A percentile compares a stretch with the other conserved stretches of the same genome.
phyloP scores from a whole-genome alignment of 768 basidiomycete species.

The Tricholoma bakamatsutake region DNA sequence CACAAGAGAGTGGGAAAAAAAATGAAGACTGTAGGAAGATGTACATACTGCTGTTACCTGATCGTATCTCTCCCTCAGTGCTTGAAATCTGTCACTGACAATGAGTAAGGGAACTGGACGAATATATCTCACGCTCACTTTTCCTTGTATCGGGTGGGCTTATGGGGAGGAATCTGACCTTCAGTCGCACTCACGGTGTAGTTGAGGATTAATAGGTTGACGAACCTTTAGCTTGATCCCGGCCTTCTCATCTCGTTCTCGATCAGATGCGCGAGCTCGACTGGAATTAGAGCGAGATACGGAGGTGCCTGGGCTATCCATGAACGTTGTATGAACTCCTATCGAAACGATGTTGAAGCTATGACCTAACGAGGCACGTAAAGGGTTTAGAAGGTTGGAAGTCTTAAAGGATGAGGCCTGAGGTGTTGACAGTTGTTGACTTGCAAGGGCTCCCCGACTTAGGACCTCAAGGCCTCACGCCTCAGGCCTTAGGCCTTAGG shows the following conservation, averaged over 20 bases:
- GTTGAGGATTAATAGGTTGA: neutral
- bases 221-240: conserved; percentile 10
- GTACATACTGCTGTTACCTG: conserved; percentile 33
- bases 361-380: neutral
- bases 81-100: conserved; percentile 32
- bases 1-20: neutral
- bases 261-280: conserved; percentile 4
- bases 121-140: conserved; percentile 14
- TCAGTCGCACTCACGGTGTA: neutral
- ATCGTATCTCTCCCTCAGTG: conserved; percentile 41
- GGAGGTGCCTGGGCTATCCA: conserved; percentile 5
- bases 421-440: no score
- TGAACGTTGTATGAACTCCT: no score
- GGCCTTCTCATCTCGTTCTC: conserved; percentile 3
- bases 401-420: no score
- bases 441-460: no score
- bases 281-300: neutral
- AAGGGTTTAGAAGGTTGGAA: no score
- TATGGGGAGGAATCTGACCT: neutral
- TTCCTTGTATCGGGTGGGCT: conserved; percentile 22
- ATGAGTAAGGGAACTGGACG: neutral
- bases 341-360: neutral
- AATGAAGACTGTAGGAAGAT: neutral
- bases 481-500: no score
- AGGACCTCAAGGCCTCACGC: no score